These are phyloP conservation scores for Triadica sebifera DNA, from an alignment of 345 rosid species.

Conservation along the genomic window DNA sequence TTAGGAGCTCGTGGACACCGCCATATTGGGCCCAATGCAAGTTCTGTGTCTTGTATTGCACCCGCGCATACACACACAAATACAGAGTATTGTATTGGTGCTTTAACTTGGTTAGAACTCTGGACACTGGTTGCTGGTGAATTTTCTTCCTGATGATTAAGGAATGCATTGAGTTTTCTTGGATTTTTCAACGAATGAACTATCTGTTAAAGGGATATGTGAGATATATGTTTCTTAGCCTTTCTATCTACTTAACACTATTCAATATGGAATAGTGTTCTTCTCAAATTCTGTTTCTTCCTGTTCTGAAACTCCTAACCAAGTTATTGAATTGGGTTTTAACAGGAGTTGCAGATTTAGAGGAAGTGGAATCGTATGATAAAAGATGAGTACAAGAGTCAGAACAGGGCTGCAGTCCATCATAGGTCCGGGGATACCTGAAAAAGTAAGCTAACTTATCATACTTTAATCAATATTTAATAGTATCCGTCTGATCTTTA, in stretches of 20 bases:
- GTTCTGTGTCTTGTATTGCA: not conserved
- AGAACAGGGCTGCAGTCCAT: slow-evolving; percentile 30
- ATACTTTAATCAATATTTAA: slow-evolving; percentile 19
- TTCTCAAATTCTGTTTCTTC: not conserved
- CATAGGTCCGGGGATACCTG: slow-evolving; percentile 39
- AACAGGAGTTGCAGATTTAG: slow-evolving; percentile 12
- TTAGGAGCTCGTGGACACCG: not conserved
- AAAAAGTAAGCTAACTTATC: slow-evolving; percentile 36
- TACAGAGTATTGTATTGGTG: not conserved
- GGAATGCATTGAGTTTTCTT: slow-evolving; percentile 15
- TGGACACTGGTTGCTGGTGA: slow-evolving; percentile 3
- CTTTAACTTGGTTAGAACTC: not conserved
- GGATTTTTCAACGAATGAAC: slow-evolving; percentile 22
- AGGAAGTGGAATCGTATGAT: not conserved
- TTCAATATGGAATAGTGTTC: not conserved
- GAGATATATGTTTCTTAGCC: no score
- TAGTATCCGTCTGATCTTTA: slow-evolving; percentile 16
- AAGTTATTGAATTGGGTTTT: slow-evolving; percentile 3
- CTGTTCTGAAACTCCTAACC: not conserved
- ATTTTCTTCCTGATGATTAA: slow-evolving; percentile 10
- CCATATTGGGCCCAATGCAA: slow-evolving; percentile 17
- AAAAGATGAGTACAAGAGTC: slow-evolving; percentile 38
- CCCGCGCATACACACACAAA: no score
- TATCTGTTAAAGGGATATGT: slow-evolving; percentile 15
- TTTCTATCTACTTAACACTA: slow-evolving; percentile 1